Evolutionary conservation across 1,284 basidiomycete genomes (phyloP), one percentile per base, ranked within the genome.

Genomic region (Naganishia albida): DNA sequence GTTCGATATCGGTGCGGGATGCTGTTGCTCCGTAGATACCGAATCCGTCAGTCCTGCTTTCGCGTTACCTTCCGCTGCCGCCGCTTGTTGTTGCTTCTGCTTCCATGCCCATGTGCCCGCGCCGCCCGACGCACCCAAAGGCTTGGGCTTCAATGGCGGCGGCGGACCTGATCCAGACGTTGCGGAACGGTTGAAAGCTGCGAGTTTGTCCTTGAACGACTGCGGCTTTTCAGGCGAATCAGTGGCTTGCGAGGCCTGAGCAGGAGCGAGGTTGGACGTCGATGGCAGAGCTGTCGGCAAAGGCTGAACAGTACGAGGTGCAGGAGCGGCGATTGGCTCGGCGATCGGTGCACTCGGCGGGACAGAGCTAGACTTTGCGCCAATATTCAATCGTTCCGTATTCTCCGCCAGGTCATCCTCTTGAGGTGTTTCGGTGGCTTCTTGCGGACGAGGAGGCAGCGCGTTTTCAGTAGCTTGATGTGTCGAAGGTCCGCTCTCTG

Each of bases 131-230:
- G 73, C 72, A 0, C 44, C 56, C 38, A 43, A 12, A 18, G 78
- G 89, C 74, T 90, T 91, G 1, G 87, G 88, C 64, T 87, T 86
- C 60, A 77, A 65, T 16, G 84, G 84, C 7, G 83, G 83, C 2
- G 83, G 83, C 20, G 86, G 85, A 1, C 82, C 65, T 4, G 69
- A 64, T 3, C 49, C 49, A 1, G 30, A 18, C 10, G 38, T 39
- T 6, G 42, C 18, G 18, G 64, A 54, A 13, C 74, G 74, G 51
- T 75, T 74, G 70, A 81, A 80, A 62, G 78, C 78, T 1, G 80
- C 80, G 25, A 81, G 70, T 6, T 78, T 75, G 54, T 80, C 78
- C 65, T 78, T 78, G 72, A 81, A 76, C 1, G 77, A 74, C 63
- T 71, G 71, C 60, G 3, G 68, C 70, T 15, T 46, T 23, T 59